phyloP scores from a whole-genome alignment of 2,329 filamentous ascomycete genomes.

The Pestalotiopsis sp. region DNA sequence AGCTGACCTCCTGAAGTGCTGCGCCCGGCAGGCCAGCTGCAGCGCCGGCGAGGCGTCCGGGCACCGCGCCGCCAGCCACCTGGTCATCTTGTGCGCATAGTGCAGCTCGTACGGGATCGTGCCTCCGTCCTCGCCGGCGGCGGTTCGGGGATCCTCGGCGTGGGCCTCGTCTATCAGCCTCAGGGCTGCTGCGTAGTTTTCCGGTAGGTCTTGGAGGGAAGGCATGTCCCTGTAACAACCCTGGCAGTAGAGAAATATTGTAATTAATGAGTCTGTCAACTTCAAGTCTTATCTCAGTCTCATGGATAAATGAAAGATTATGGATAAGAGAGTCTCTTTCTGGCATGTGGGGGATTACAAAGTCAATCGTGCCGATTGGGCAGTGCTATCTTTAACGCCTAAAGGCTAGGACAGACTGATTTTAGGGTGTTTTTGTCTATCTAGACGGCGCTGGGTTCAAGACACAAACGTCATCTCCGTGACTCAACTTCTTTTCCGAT shows the following conservation, averaged over 20 bases:
- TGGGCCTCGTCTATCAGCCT: conserved; percentile 74
- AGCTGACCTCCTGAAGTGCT: conserved; percentile 71
- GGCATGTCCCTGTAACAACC: neutral
- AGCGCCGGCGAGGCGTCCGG: conserved; percentile 66
- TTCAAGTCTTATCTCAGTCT: neutral
- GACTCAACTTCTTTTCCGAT: too few relatives aligned
- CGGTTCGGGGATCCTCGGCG: conserved; percentile 62
- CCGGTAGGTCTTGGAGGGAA: conserved; percentile 25
- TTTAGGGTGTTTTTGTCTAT: neutral
- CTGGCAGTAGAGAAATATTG: neutral
- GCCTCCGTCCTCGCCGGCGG: conserved; percentile 34
- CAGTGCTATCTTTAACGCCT: conserved; percentile 2
- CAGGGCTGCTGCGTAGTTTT: conserved; percentile 53
- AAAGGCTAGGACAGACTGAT: neutral
- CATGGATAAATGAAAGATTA: neutral
- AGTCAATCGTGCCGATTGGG: conserved; percentile 6
- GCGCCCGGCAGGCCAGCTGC: conserved; percentile 76
- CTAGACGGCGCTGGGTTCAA: too few relatives aligned
- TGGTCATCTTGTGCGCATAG: conserved; percentile 79
- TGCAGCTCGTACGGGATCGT: conserved; percentile 67
- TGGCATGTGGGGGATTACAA: conserved; percentile 8
- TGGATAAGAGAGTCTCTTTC: neutral
- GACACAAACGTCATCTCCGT: too few relatives aligned
- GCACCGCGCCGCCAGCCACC: conserved; percentile 63
- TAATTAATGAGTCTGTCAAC: neutral